Evolutionary conservation across 2,329 filamentous ascomycete species (phyloP), one percentile per base, ranked within the genome.

Genomic region (Coniochaeta hoffmannii): DNA sequence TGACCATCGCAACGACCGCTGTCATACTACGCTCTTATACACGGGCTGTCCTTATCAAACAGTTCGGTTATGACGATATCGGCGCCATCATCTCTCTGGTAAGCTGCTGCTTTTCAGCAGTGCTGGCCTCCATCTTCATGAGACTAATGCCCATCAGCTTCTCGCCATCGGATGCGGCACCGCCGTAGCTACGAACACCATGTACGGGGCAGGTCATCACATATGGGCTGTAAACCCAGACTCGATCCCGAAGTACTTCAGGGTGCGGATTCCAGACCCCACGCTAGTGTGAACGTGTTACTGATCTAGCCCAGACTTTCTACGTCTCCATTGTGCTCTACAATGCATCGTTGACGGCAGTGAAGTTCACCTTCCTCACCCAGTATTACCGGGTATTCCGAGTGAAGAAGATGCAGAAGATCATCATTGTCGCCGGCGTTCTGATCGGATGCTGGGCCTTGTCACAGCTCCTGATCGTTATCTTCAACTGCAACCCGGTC

Each of bases 371-470:
- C 22, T 73, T 74, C 58, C 61, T 74, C 41, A 58, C 66, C 2
- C 70, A 73, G 52, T 74, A 72, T 54, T 68, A 71, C 54, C 70
- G 71, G 17, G 67, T 72, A n/a, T 62, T 73, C 22, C 60, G 65
- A 10, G 59, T 67, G 19, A 60, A 56, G 11, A 65, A 63, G 56
- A 68, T 71, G 63, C 62, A 64, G 34, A 66, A 55, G 9, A 60
- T 67, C 19, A 64, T 69, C 28, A 56, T 66, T n/a, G 54, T 58
- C 1, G 64, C 66, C 17, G 65, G 70, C 51, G 56, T 66, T 12
- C 56, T 71, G 38, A 64, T 71, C 46, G 66, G 65, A 44, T 54
- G 63, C 35, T 72, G 70, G 70, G 66, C 69, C 28, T 54, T 69
- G 1, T 70, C 70, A 1, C 69, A 73, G 55, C 61, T 73, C 10